A percentile compares a stretch with the other conserved stretches of the same genome.
Evolutionary conservation across 495 filamentous ascomycete species (phyloP).

Genomic region (Antarctomyces pellizariae): DNA sequence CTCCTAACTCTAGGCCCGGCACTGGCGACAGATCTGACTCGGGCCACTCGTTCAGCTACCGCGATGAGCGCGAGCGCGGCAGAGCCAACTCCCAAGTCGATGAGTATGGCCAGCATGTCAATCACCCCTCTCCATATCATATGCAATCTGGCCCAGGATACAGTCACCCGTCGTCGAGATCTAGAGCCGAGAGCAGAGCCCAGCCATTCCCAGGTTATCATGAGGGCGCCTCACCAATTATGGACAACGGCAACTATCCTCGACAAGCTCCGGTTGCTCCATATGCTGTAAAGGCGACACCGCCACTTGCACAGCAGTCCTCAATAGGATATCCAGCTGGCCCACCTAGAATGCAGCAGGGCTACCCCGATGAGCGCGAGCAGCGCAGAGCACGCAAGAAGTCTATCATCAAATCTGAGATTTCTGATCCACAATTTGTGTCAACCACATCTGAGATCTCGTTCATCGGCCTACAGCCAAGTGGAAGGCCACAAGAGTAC

Average conservation of each 20-base stretch:
- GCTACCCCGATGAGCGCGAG: conserved; percentile 9
- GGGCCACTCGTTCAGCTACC: conserved; percentile 9
- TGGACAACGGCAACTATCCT: conserved; percentile 22
- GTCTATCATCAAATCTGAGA: conserved; percentile 45
- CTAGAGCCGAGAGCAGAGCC: conserved; percentile 26
- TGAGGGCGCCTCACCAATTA: conserved; percentile 17
- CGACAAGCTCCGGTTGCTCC: conserved; percentile 24
- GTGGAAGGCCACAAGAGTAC: conserved; percentile 8
- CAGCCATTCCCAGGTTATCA: conserved; percentile 18
- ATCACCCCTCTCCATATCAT: conserved; percentile 19
- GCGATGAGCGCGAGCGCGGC: conserved; percentile 9
- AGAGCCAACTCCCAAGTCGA: conserved; percentile 16
- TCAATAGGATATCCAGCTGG: conserved; percentile 15
- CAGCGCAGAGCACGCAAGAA: conserved; percentile 24
- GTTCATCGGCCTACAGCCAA: conserved; percentile 33
- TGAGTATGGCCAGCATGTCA: conserved; percentile 20
- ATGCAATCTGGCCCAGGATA: conserved; percentile 5
- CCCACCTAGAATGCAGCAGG: conserved; percentile 10
- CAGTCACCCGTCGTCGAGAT: conserved; percentile 6
- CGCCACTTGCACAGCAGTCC: conserved; percentile 21
- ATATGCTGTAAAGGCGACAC: conserved; percentile 31
- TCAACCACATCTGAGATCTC: conserved; percentile 52
- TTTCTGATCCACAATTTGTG: conserved; percentile 69
- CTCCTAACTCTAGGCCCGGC: no score
- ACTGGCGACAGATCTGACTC: no score